A percentile compares a stretch with the other conserved stretches of the same genome.
These are phyloP conservation scores for Pythium dissotocum DNA, from an alignment of 352 stramenopile genomes.

Conservation along the genomic window DNA sequence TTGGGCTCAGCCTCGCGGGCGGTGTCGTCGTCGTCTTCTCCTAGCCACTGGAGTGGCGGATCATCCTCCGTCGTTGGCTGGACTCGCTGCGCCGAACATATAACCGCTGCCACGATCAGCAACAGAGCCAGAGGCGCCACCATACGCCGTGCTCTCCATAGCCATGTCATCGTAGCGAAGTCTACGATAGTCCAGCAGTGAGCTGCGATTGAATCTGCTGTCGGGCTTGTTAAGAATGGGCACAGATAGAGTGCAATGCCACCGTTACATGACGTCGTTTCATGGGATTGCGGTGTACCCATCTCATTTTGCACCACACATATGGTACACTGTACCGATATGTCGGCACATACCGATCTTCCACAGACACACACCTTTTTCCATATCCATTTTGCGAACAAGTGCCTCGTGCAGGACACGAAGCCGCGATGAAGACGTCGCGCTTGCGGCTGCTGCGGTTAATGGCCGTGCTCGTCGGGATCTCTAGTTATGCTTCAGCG, in stretches of 20 bases:
- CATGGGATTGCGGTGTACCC: slow-evolving; percentile 1
- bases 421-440: neutral
- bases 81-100: neutral
- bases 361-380: neutral
- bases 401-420: neutral
- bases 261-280: slow-evolving; percentile 8
- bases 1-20: neutral
- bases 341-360: slow-evolving; percentile 3
- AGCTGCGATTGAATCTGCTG: neutral
- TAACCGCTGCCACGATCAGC: neutral
- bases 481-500: neutral
- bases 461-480: neutral
- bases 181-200: neutral
- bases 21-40: neutral
- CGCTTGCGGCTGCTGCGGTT: neutral
- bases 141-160: neutral
- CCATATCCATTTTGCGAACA: neutral
- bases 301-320: neutral
- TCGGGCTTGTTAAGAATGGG: neutral
- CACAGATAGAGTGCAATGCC: neutral
- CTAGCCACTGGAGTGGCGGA: neutral
- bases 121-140: neutral
- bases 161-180: neutral
- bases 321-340: slow-evolving; percentile 4
- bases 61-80: neutral